phyloP scores from a whole-genome alignment of 2,329 filamentous ascomycete species.

The Ophiostoma ulmi region DNA sequence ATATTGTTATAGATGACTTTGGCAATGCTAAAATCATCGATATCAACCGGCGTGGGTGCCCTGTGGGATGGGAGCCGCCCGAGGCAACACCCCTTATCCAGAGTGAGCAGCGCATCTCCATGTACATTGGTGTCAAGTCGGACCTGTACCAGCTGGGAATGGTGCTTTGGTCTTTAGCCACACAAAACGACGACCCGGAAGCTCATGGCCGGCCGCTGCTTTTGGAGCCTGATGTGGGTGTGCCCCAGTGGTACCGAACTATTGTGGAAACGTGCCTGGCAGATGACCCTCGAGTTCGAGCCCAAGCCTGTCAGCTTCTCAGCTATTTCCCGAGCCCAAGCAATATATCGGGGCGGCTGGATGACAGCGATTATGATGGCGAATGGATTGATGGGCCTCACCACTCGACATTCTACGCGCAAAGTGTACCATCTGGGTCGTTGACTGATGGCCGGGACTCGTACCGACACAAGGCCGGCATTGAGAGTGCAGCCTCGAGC shows the following conservation, averaged over 20 bases:
- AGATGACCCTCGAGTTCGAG: slow-evolving; percentile 64
- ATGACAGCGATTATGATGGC: slow-evolving; percentile 32
- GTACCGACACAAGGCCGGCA: slow-evolving; percentile 13
- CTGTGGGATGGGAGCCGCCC: slow-evolving; percentile 94
- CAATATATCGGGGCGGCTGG: slow-evolving; percentile 28
- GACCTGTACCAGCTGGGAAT: slow-evolving; percentile 95
- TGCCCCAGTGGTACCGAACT: slow-evolving; percentile 74
- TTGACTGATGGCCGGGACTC: slow-evolving; percentile 39
- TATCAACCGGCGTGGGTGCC: slow-evolving; percentile 95
- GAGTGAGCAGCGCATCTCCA: slow-evolving; percentile 82
- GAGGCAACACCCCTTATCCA: slow-evolving; percentile 82
- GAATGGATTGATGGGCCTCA: slow-evolving; percentile 24
- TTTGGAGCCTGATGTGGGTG: slow-evolving; percentile 52
- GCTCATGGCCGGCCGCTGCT: slow-evolving; percentile 65
- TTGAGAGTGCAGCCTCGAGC: slow-evolving; percentile 1
- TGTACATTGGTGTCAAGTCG: slow-evolving; percentile 98
- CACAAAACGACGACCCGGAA: slow-evolving; percentile 86
- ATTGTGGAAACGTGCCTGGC: slow-evolving; percentile 74
- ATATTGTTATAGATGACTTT: slow-evolving; percentile 83
- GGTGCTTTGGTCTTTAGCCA: slow-evolving; percentile 89
- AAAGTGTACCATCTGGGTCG: slow-evolving; percentile 36
- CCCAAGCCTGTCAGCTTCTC: slow-evolving; percentile 68
- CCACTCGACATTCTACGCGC: slow-evolving; percentile 27
- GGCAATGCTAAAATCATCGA: slow-evolving; percentile 95
- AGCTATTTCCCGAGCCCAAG: slow-evolving; percentile 55